Evolutionary conservation across 2,329 filamentous ascomycete species (phyloP).

Genomic region (Elsinoe australis): DNA sequence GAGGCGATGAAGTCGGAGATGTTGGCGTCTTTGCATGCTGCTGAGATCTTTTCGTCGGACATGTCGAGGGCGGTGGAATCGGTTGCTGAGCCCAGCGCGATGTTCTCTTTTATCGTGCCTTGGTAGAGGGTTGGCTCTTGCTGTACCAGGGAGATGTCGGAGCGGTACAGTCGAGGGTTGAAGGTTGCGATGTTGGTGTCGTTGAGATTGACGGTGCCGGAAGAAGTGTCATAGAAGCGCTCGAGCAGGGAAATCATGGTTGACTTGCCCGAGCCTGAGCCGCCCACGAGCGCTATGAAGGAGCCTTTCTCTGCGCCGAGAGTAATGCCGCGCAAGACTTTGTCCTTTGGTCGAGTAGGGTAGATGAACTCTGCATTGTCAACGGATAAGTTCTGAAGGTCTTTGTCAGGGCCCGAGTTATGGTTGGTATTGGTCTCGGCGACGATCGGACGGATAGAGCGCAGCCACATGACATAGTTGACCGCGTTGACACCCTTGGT

Average conservation of each 20-base stretch:
- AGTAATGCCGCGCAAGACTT: neutral
- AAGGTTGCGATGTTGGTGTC: slow-evolving; percentile 29
- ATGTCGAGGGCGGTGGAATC: slow-evolving; percentile 27
- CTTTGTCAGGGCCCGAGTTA: slow-evolving; percentile 24
- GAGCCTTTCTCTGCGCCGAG: slow-evolving; percentile 50
- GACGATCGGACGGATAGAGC: slow-evolving; percentile 26
- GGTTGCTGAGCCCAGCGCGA: slow-evolving; percentile 21
- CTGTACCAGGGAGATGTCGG: slow-evolving; percentile 36
- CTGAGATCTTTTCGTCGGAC: slow-evolving; percentile 28
- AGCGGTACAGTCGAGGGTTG: slow-evolving; percentile 33
- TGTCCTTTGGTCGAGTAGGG: slow-evolving; percentile 46
- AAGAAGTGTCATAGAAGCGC: slow-evolving; percentile 61
- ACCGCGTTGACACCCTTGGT: slow-evolving; percentile 38
- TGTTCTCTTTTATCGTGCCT: slow-evolving; percentile 34
- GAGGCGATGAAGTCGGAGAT: slow-evolving; percentile 28
- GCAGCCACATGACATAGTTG: slow-evolving; percentile 32
- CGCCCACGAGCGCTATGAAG: slow-evolving; percentile 62
- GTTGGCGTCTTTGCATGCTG: slow-evolving; percentile 24
- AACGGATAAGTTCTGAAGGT: slow-evolving; percentile 32
- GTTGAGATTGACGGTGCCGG: slow-evolving; percentile 54
- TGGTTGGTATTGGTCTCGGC: slow-evolving; percentile 1
- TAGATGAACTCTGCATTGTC: slow-evolving; percentile 54
- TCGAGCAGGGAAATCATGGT: slow-evolving; percentile 58
- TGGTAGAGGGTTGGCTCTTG: slow-evolving; percentile 42
- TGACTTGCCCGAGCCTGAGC: slow-evolving; percentile 64